phyloP scores from a whole-genome alignment of 2,329 filamentous ascomycete genomes.

The Lasiodiplodia sp. region DNA sequence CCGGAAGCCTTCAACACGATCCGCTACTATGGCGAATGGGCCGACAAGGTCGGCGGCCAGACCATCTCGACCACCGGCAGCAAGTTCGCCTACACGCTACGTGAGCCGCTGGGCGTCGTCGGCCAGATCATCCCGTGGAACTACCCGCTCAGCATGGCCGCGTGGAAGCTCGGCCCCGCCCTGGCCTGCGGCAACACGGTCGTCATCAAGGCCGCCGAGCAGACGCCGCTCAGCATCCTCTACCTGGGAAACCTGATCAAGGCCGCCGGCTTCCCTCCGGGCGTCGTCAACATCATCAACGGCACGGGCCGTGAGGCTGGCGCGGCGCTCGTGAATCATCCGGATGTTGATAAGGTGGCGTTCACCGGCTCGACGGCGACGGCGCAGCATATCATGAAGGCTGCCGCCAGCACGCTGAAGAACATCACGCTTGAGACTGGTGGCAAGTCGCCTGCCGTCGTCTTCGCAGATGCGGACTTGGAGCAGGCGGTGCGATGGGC shows the following conservation, averaged over 20 bases:
- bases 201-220: conserved; percentile 64
- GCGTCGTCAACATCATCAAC: conserved; percentile 66
- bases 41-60: conserved; percentile 80
- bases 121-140: conserved; percentile 53
- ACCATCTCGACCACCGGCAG: conserved; percentile 73
- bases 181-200: conserved; percentile 65
- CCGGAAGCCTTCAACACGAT: conserved; percentile 64
- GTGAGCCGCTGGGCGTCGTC: conserved; percentile 67
- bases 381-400: conserved; percentile 65
- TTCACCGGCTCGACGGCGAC: conserved; percentile 69
- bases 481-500: conserved; percentile 48
- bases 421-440: conserved; percentile 66
- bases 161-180: conserved; percentile 63
- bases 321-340: conserved; percentile 65
- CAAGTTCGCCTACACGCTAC: conserved; percentile 79
- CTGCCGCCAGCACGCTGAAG: conserved; percentile 64
- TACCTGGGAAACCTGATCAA: conserved; percentile 61
- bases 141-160: conserved; percentile 58
- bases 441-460: conserved; percentile 67
- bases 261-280: conserved; percentile 59
- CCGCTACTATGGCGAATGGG: conserved; percentile 80
- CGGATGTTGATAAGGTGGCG: conserved; percentile 66
- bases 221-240: conserved; percentile 61
- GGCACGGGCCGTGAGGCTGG: conserved; percentile 65
- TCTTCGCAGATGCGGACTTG: conserved; percentile 60